Base-by-base conservation (phyloP, 305 asterid species). In the Solanum hybrid region DNA sequence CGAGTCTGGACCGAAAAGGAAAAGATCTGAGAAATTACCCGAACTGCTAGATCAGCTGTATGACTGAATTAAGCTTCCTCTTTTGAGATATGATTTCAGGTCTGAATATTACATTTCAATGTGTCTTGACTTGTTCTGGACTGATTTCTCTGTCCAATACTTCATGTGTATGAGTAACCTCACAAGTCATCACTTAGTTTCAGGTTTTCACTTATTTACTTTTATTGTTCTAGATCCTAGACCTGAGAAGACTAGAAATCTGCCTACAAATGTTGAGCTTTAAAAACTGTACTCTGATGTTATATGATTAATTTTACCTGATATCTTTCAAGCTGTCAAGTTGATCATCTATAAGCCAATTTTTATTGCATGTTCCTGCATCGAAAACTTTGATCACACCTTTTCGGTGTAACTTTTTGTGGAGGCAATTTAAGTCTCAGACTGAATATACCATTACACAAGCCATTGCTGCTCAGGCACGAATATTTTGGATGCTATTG, bases 401-500 rank as follows among this genome's bases (percentile, higher is more conserved):
- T 38, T 96, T 96, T 88, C 97, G 95, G 94, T 95, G 99, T 92
- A 96, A 95, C 90, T 91, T 96, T 35, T 87, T 96, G 91, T 96
- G 99, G 99, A 94, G 99, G 91, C 98, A 96, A 92, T 97, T 96
- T 90, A 93, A 90, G 88, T 29, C 91, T 5, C 98, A 97, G 95
- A 97, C 98, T 2, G 98, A 95, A 94, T 96, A 95, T 92, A 93
- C 98, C 76, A 96, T 97, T 75, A 92, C 95, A 91, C 98, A 97
- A 95, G 99, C 99, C 86, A 95, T 96, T 90, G 92, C 99, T 92
- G 98, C 99, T 42, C 99, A 97, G 99, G 97, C 91, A 94, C 86
- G 90, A 79, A n/a, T 81, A 19, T 35, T 86, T 32, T 38, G 72
- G 14, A 36, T 86, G n/a, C 75, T n/a, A 26, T 40, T 86, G 24